Evolutionary conservation across 306 rosid genomes (phyloP), one percentile per base, ranked within the genome.

Genomic region (Ammopiptanthus mongolicus): DNA sequence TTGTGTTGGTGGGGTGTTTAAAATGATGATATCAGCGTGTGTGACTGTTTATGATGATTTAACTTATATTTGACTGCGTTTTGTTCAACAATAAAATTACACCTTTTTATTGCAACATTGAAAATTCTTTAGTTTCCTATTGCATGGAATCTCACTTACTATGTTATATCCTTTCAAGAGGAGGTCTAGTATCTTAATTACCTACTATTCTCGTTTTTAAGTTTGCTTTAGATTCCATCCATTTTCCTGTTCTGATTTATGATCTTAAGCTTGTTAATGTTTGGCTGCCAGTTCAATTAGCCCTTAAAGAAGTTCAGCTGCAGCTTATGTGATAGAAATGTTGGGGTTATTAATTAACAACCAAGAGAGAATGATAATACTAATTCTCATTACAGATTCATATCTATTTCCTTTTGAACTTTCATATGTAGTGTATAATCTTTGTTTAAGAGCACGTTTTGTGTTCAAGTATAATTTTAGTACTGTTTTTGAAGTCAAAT

Each of bases 141-240:
- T 78, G 55, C 71, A 60, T 61, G 79, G 41, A 53, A 80, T 84
- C 67, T 66, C 63, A 25, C 25, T 57, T 46, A 3, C 21, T 17
- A 22, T 44, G 25, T 77, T 56, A 48, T 58, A 33, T 56, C 41
- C 63, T 80, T 72, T 58, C 33, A 9, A 53, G 42, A 22, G 7
- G 67, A 46, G 75, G 9, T 14, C 52, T 28, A 21, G 1, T 29
- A 37, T 47, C 37, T 63, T n/a, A n/a, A n/a, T n/a, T 47, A 3
- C 22, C 11, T 33, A 6, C 5, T 34, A 52, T 42, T 6, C 13
- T 79, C 73, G 14, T 5, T 70, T 37, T 63, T 25, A 29, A 39
- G 78, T 13, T 74, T 51, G 34, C 71, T 79, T 50, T 52, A 42
- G 65, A 46, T 56, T 21, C 63, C 29, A 36, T 60, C 7, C 23